A percentile compares a stretch with the other conserved stretches of the same genome.
phyloP scores from a whole-genome alignment of 805 yeast genomes.

The Debaryomyces maramus region DNA sequence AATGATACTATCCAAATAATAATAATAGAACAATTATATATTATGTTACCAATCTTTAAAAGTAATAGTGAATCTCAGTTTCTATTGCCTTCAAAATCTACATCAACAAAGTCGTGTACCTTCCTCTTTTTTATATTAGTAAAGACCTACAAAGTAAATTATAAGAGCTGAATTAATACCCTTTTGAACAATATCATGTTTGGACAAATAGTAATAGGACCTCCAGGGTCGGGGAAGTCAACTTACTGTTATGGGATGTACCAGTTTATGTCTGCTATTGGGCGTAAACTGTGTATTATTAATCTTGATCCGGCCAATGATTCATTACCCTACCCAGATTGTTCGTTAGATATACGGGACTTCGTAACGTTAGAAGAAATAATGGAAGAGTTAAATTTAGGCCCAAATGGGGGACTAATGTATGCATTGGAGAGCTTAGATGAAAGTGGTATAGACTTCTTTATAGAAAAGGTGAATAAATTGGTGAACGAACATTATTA shows the following conservation, averaged over 20 bases:
- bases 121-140: background rate
- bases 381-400: constrained; percentile 83
- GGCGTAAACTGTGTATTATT: constrained; percentile 79
- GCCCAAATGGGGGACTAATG: constrained; percentile 92
- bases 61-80: too few species aligned
- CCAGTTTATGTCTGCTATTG: constrained; percentile 92
- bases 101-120: background rate
- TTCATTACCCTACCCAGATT: constrained; percentile 58
- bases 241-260: constrained; percentile 91
- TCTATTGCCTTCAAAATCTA: constrained; percentile 1
- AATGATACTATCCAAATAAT: too few species aligned
- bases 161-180: background rate
- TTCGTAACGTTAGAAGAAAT: constrained; percentile 73
- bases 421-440: constrained; percentile 53
- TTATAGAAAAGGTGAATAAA: constrained; percentile 55
- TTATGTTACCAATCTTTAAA: background rate
- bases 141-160: background rate
- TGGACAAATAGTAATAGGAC: constrained; percentile 94
- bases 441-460: constrained; percentile 43
- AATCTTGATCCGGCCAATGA: constrained; percentile 95
- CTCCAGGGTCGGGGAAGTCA: constrained; percentile 97
- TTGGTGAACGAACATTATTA: constrained; percentile 59
- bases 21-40: too few species aligned
- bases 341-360: constrained; percentile 77
- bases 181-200: constrained; percentile 38